phyloP scores from a whole-genome alignment of 2,329 filamentous ascomycete species.

The Penicillium verrucosum region DNA sequence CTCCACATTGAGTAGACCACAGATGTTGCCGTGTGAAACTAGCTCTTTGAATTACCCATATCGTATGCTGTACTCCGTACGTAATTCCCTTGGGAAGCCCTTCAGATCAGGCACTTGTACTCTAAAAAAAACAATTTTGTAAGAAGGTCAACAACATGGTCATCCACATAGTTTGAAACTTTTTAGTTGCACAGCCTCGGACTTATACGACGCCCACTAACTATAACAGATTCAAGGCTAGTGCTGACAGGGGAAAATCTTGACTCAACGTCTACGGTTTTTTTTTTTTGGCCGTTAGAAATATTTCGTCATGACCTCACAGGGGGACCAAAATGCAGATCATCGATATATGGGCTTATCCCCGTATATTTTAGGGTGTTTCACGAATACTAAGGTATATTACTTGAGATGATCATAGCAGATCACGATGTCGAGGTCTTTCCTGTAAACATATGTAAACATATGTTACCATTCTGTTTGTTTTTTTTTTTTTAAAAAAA shows the following conservation, averaged over 20 bases:
- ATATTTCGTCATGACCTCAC: background rate
- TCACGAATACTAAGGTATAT: background rate
- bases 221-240: background rate
- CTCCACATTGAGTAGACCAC: conserved; percentile 3
- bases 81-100: background rate
- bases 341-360: background rate
- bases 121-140: background rate
- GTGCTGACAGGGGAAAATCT: background rate
- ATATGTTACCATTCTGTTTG: background rate
- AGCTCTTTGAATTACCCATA: background rate
- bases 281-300: background rate
- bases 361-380: background rate
- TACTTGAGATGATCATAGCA: background rate
- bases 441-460: background rate
- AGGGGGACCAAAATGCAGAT: background rate
- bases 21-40: background rate
- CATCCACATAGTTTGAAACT: background rate
- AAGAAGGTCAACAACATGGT: background rate
- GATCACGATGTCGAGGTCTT: background rate
- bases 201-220: background rate
- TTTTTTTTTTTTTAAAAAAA: background rate
- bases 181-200: background rate
- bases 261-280: background rate
- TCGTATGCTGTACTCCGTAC: background rate
- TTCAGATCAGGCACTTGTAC: no score